These are phyloP conservation scores for Aspergillus sp. DNA, from an alignment of 2,329 filamentous ascomycete genomes.

Conservation along the genomic window DNA sequence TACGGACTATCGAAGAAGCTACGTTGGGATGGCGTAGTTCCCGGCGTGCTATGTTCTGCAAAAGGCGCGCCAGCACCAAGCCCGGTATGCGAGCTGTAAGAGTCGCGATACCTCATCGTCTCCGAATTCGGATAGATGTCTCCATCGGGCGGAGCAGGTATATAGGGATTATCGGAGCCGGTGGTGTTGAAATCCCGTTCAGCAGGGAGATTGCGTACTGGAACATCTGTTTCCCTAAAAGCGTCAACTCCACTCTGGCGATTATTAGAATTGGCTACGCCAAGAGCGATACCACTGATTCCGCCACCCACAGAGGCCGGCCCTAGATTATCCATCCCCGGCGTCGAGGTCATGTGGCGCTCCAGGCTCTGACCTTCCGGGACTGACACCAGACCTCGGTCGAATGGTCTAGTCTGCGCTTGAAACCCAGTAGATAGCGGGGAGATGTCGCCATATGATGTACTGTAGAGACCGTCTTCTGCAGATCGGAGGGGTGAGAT, in stretches of 20 bases:
- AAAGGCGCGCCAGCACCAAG: conserved; percentile 37
- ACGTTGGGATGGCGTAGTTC: conserved; percentile 45
- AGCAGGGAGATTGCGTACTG: conserved; percentile 32
- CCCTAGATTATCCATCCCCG: conserved; percentile 69
- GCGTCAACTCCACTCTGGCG: conserved; percentile 67
- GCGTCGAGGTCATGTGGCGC: conserved; percentile 51
- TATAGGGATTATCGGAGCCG: conserved; percentile 42
- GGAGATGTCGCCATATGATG: conserved; percentile 17
- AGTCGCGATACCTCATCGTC: conserved; percentile 40
- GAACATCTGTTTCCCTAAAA: conserved; percentile 47
- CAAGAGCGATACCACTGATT: conserved; percentile 68
- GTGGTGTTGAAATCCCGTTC: conserved; percentile 39
- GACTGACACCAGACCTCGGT: conserved; percentile 10
- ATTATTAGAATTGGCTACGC: conserved; percentile 65
- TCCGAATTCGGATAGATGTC: conserved; percentile 24
- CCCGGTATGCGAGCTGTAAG: conserved; percentile 41
- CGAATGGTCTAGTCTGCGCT: neutral
- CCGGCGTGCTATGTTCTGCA: conserved; percentile 38
- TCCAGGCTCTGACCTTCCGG: conserved; percentile 16
- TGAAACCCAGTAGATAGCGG: conserved; percentile 12
- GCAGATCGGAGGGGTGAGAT: conserved; percentile 4
- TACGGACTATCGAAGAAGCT: conserved; percentile 51
- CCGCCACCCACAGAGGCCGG: conserved; percentile 62
- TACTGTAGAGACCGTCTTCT: neutral
- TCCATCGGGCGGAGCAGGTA: conserved; percentile 27